Conservation (phyloP, 116 monocot species). For the Dioscorea cayenensis region DNA sequence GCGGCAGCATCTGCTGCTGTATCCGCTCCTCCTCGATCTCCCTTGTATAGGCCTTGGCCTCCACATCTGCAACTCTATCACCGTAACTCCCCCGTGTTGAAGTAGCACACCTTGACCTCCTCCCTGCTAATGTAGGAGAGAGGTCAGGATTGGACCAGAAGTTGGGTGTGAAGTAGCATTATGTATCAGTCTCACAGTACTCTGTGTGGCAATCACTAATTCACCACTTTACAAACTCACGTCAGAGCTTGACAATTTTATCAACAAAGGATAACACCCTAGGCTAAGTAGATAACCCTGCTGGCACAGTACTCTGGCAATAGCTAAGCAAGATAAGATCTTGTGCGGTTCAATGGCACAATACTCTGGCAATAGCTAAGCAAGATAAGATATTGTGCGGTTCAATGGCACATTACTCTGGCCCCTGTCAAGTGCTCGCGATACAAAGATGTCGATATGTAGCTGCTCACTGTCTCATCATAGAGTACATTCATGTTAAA, state of each 20-base stretch:
- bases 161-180: conserved; percentile 15
- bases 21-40: conserved; percentile 19
- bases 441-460: conserved; percentile 21
- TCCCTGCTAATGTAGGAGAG: neutral
- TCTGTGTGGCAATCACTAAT: conserved; percentile 1
- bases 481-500: conserved; percentile 7
- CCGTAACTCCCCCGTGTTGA: conserved; percentile 13
- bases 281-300: conserved; percentile 25
- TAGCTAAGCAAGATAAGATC: conserved; percentile 18
- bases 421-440: conserved; percentile 15
- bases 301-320: conserved; percentile 9
- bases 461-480: conserved; percentile 9
- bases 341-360: conserved; percentile 19
- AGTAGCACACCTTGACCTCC: conserved; percentile 15
- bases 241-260: conserved; percentile 11
- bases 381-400: conserved; percentile 21
- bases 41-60: conserved; percentile 2
- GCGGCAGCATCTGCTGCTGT: conserved; percentile 23
- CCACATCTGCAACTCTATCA: conserved; percentile 16
- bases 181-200: conserved; percentile 12
- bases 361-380: conserved; percentile 7
- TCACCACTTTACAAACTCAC: neutral
- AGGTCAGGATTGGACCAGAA: conserved; percentile 15
- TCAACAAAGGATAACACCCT: conserved; percentile 22
- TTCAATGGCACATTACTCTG: conserved; percentile 7